Evolutionary conservation across 495 filamentous ascomycete species (phyloP), one percentile per base, ranked within the genome.

Genomic region (Lichenothelia convexa): DNA sequence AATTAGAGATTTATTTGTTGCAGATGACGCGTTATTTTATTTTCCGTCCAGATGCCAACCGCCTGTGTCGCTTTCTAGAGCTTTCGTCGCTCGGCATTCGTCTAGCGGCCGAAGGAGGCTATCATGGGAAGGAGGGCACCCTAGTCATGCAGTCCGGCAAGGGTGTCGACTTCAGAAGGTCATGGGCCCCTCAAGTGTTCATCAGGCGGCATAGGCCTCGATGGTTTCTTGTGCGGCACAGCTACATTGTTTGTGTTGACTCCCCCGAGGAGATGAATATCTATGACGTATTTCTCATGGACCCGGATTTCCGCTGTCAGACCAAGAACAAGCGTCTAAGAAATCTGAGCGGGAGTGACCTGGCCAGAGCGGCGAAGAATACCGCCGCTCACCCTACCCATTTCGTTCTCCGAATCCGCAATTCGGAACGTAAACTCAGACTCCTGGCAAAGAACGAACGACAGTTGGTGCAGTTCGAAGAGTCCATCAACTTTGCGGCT

Each of bases 251-350:
- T 38, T 95, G 91, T 44, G 86, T 95, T 27, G 86, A 99, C 51
- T 93, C 86, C 1, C 89, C 89, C 8, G 87, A 95, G 47, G 87
- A 86, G 45, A 93, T 94, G 86, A 91, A 93, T 50, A 92, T 95
- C 27, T 95, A 94, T 50, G 89, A 99, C 59, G 89, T 95, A 43
- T 93, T 95, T 51, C 67, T 99, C 6, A 79, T 93, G 16, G 89
- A 99, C 47, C 61, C 80, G 1, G 68, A 73, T 40, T 99, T 94
- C 55, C 63, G 68, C 23, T 70, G 92, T 18, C 70, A 83, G 34
- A 70, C 79, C 21, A 78, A 78, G 48, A 67, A 64, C 43, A 59
- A 64, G 40, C 63, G 61, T 31, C 54, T 75, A 18, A 57, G 67
- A 19, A 65, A 75, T 35, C 65, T 67, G 45, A 29, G 9, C 9